A percentile compares a stretch with the other conserved stretches of the same genome.
phyloP scores from a whole-genome alignment of 176 grass and related monocot genomes.

The Poa annua region DNA sequence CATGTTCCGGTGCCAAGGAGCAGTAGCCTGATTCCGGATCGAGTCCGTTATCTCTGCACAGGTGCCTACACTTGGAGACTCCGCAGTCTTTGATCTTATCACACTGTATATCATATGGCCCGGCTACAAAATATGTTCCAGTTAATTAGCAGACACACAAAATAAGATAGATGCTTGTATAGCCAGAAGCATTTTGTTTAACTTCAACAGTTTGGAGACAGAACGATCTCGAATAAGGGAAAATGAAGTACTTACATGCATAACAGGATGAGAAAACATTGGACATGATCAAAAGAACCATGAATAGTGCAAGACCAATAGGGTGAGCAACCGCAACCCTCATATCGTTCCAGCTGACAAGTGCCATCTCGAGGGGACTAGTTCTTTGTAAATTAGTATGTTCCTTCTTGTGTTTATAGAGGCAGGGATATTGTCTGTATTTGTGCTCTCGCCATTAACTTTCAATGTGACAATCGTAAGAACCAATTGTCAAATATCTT shows the following conservation, averaged over 20 bases:
- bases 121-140: background rate
- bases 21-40: background rate
- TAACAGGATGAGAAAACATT: background rate
- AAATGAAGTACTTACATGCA: background rate
- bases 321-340: background rate
- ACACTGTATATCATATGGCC: background rate
- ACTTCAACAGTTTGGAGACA: background rate
- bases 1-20: background rate
- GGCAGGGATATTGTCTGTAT: background rate
- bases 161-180: background rate
- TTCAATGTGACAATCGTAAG: background rate
- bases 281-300: background rate
- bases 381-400: background rate
- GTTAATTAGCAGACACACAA: background rate
- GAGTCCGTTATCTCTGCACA: background rate
- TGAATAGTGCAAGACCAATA: background rate
- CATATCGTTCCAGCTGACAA: background rate
- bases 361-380: background rate
- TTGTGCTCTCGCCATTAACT: background rate
- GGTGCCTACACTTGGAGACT: background rate
- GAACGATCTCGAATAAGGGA: background rate
- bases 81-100: background rate
- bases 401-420: background rate
- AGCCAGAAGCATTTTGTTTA: background rate
- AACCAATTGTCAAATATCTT: background rate